Base-by-base conservation (phyloP, 2,329 filamentous ascomycete genomes). In the Penicillium sp. region DNA sequence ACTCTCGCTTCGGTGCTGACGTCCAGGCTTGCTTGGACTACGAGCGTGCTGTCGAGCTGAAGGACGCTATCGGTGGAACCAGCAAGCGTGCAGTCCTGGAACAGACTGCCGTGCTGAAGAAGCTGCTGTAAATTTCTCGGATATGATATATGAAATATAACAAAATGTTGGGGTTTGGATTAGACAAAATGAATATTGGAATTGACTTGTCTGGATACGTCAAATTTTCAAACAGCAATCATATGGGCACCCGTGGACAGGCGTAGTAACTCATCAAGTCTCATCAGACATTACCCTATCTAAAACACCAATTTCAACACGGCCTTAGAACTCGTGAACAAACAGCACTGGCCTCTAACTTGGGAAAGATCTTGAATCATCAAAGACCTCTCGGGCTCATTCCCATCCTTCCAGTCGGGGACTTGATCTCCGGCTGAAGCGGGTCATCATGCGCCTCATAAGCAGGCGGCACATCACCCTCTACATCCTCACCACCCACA, bases 11-110 rank as follows among this genome's bases (percentile, higher is more conserved):
- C 60, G 86, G 83, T 29, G 81, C 86, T 55, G 90, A 94, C 69
- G 84, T 95, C 39, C 74, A 83, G 44, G 77, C 84, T 45, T 84
- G 84, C 24, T 89, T 96, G 69, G 83, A 95, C 75, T 96, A 94
- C 67, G 87, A 95, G 75, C 84, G 84, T 60, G 90, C 87, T 56
- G 90, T 96, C 6, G 91, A 96, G 81, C 82, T 88, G 78, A 85
- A 88, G 67, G 83, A 85, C 40, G 87, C 90, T 2, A 86, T 86
- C 62, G 92, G 91, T 22, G 90, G 91, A 27, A 94, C 90, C 22
- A 92, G 89, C 77, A 86, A 83, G 75, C 82, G 81, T 11, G 82
- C 83, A 22, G 87, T 92, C 31, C 64, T 87, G 31, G 80, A 83
- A 67, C 90, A 91, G 77, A 90, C 91, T 59, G 81, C 86, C 47